Conservation (phyloP, 495 filamentous ascomycete species). For the Talaromyces stipitatus region DNA sequence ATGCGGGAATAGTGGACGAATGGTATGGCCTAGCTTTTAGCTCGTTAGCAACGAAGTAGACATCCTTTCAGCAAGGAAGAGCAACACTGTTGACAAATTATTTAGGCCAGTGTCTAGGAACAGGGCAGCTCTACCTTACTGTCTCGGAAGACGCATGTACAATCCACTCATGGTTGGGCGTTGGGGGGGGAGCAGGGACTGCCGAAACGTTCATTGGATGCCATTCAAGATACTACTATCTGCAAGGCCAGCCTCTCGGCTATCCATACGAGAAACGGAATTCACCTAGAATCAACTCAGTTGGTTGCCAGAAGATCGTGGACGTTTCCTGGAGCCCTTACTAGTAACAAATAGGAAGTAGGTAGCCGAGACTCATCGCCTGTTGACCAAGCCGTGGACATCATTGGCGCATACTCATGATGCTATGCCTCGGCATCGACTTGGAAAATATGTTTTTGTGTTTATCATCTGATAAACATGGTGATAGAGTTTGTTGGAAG, state of each 20-base stretch:
- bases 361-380: neutral
- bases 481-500: neutral
- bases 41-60: no score
- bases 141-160: no score
- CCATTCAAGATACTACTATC: neutral
- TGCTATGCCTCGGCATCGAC: neutral
- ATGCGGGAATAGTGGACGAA: neutral
- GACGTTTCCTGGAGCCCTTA: neutral
- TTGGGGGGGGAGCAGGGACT: no score
- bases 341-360: neutral
- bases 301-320: neutral
- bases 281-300: neutral
- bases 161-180: no score
- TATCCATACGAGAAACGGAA: neutral
- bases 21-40: neutral
- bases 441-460: neutral
- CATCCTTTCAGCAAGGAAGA: no score
- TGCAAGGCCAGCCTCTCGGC: neutral
- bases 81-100: no score
- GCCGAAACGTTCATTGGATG: no score
- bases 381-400: neutral
- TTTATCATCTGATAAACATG: neutral
- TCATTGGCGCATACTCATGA: neutral
- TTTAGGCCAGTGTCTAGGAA: no score
- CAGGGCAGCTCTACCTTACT: neutral